Percentiles rank a stretch among this genome's conserved stretches.
These are phyloP conservation scores for Phytophthora hibernalis DNA, from an alignment of 352 stramenopile genomes.

Conservation along the genomic window DNA sequence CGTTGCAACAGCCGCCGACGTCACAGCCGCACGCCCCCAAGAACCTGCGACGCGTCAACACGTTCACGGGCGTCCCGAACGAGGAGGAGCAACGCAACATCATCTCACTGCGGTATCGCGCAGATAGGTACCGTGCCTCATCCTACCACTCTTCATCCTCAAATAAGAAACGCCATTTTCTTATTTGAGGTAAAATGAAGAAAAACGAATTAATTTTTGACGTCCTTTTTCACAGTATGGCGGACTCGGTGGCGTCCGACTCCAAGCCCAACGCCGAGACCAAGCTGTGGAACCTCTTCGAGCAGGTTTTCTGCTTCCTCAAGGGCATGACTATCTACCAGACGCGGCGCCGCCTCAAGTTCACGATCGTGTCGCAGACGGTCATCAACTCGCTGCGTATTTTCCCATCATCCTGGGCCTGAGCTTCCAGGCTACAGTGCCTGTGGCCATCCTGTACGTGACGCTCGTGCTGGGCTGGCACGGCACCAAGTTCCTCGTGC, in stretches of 20 bases:
- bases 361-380: slow-evolving; percentile 88
- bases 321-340: slow-evolving; percentile 92
- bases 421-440: slow-evolving; percentile 84
- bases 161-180: neutral
- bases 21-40: slow-evolving; percentile 40
- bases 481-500: slow-evolving; percentile 87
- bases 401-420: slow-evolving; percentile 85
- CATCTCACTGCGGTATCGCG: slow-evolving; percentile 86
- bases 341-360: slow-evolving; percentile 78
- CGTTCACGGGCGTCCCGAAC: slow-evolving; percentile 65
- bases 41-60: slow-evolving; percentile 68
- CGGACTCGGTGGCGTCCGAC: slow-evolving; percentile 80
- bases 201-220: slow-evolving; percentile 7
- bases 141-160: neutral
- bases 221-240: slow-evolving; percentile 53
- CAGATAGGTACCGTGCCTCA: slow-evolving; percentile 56
- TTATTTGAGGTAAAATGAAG: too few relatives aligned
- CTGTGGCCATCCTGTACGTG: slow-evolving; percentile 87
- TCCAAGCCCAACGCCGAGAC: slow-evolving; percentile 61
- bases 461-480: slow-evolving; percentile 90
- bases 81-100: slow-evolving; percentile 89
- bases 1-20: slow-evolving; percentile 24
- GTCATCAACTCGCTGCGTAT: slow-evolving; percentile 86
- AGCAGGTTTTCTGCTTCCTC: slow-evolving; percentile 88
- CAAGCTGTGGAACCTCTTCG: slow-evolving; percentile 83